Evolutionary conservation across 345 rosid genomes (phyloP), one percentile per base, ranked within the genome.

Genomic region (Boechera divaricarpa): DNA sequence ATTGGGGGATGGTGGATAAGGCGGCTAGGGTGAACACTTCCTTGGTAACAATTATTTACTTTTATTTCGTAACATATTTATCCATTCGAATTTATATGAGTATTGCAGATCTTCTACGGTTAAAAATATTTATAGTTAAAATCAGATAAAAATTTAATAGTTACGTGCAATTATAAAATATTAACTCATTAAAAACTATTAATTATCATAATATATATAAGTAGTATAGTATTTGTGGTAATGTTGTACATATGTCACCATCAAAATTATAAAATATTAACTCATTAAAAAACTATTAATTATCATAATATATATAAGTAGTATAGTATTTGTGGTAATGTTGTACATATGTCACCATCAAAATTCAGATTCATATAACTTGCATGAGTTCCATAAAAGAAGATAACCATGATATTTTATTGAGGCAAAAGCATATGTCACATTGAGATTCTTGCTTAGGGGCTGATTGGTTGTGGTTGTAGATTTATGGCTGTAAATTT

Each of bases 371-470:
- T 58, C 42, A 58, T 58, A 9, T 57, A 47, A 18, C 21, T 58
- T 58, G 44, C 63, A 58, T 33, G 62, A 57, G 49, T 24, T 56
- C 18, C 18, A 47, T 16, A 7, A 48, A 75, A 67, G 73, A 63
- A 24, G 42, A 10, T 38, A 58, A 67, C 5, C 6, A 58, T 57
- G 42, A 75, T 29, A 44, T 21, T 21, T 21, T 21, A 21, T 74
- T 9, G 64, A 64, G 64, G 77, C 71, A 64, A 57, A 66, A 47
- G 60, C 60, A 57, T 72, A 60, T 75, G 79, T 67, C 67, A 75
- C 79, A 67, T 67, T 59, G 73, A 66, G 60, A 67, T 32, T 18
- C 28, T 31, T 29, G 26, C 29, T 39, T 67, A 18, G 21, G 21
- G 21, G 0, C 21, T 18, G 0, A 0, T 18, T 18, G 21, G 21